Evolutionary conservation across 208 protist species (phyloP).

Genomic region (Strigomonas oncopelti): DNA sequence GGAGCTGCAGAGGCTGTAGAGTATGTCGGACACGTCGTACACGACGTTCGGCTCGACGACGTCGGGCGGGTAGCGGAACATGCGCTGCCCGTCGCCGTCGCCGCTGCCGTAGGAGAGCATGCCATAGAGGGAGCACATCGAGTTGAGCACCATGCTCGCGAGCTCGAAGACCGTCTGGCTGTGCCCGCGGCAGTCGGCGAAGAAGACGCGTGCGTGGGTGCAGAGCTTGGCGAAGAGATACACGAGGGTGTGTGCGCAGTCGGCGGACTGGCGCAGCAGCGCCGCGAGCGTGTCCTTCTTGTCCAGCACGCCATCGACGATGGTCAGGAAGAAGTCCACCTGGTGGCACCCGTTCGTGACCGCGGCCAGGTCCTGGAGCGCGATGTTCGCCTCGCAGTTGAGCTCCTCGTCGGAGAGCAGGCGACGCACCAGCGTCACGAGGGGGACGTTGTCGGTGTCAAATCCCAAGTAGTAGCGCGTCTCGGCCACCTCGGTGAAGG

Average conservation of each 20-base stretch:
- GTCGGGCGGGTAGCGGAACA: conserved; percentile 38
- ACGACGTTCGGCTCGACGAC: conserved; percentile 40
- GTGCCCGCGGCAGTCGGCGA: conserved; percentile 46
- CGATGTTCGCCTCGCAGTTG: conserved; percentile 22
- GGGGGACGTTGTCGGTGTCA: conserved; percentile 29
- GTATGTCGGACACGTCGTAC: conserved; percentile 66
- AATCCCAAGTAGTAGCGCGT: conserved; percentile 75
- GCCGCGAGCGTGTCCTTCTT: conserved; percentile 26
- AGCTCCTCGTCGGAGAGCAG: conserved; percentile 34
- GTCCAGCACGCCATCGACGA: conserved; percentile 44
- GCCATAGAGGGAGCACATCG: conserved; percentile 35
- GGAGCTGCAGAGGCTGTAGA: conserved; percentile 54
- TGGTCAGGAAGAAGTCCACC: conserved; percentile 47
- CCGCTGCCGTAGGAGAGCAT: conserved; percentile 22
- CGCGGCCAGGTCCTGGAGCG: conserved; percentile 52
- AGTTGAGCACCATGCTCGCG: conserved; percentile 45
- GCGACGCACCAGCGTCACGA: conserved; percentile 36
- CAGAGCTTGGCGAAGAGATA: neutral
- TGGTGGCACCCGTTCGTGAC: conserved; percentile 70
- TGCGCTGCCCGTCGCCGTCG: neutral
- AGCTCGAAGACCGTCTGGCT: conserved; percentile 46
- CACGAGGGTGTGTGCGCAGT: neutral
- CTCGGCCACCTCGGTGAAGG: conserved; percentile 65
- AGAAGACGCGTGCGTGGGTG: conserved; percentile 15
- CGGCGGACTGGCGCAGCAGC: conserved; percentile 19